Base-by-base conservation (phyloP, 2,329 filamentous ascomycete genomes). In the Talaromyces atroroseus region DNA sequence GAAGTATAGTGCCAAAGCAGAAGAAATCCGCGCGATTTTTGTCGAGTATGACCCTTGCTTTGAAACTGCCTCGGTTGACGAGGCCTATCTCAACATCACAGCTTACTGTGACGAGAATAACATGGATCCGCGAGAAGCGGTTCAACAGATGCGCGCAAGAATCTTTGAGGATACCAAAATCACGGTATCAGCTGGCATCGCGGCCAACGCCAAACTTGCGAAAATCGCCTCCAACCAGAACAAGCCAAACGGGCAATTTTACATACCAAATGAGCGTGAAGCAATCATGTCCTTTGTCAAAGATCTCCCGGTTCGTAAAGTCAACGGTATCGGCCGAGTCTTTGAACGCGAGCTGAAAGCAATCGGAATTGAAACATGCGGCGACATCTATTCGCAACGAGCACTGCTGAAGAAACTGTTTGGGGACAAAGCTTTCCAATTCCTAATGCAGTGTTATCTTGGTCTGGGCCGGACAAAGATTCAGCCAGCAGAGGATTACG, bases 221-320 rank as follows among this genome's bases (percentile, higher is more conserved):
- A 99, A 99, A 73, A 96, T 99, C 32, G 90, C 88, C 64, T 95
- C 90, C 18, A 96, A 99, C 68, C 84, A 88, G 70, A 96, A 97
- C 72, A 99, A 99, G 68, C 94, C 94, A 0, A 95, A 99, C 64
- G 94, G 94, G 0, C 94, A 97, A 67, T 97, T 88, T 64, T 74
- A 82, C 10, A 76, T 97, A 1, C 80, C 87, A 0, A 88, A 81
- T 52, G 86, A 95, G 42, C 81, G 92, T 10, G 74, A 76, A 24
- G 80, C 83, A 0, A 90, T 99, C 58, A 85, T 97, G 82, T 75
- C 80, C 0, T 97, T 96, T 67, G 96, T 97, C 88, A 80, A 81
- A 11, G 81, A 86, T 29, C 77, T 99, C 23, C 87, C 92, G 0
- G 91, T 90, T 0, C 82, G 94, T 34, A 96, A 96, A 68, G 89